Percentiles rank a stretch among this genome's conserved stretches.
phyloP scores from a whole-genome alignment of 176 grass and related monocot genomes.

The Hyparrhenia diplandra region DNA sequence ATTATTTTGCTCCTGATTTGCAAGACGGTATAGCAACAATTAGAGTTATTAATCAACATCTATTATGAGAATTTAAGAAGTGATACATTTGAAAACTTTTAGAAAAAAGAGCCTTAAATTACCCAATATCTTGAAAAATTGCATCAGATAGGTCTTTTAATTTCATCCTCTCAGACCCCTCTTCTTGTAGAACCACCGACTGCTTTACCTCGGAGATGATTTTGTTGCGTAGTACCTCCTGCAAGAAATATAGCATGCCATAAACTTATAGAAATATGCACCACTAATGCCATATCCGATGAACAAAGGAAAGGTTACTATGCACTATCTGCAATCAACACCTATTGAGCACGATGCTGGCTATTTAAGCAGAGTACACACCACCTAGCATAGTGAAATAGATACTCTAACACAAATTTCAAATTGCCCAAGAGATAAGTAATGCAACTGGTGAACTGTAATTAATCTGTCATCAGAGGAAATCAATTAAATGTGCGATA shows the following conservation, averaged over 20 bases:
- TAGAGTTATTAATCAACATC: background rate
- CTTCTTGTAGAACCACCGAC: conserved; percentile 79
- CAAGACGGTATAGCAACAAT: background rate
- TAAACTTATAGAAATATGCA: conserved; percentile 1
- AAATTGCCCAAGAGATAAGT: background rate
- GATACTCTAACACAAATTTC: background rate
- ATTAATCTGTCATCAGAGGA: background rate
- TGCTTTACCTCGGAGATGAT: conserved; percentile 75
- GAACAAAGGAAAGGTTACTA: background rate
- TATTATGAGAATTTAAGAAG: background rate
- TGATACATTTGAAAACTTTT: background rate
- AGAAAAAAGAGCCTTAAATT: conserved; percentile 14
- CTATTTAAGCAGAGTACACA: background rate
- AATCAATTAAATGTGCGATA: background rate
- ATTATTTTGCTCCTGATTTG: conserved; percentile 64
- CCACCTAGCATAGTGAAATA: background rate
- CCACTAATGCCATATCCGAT: background rate
- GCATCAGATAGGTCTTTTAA: conserved; percentile 90
- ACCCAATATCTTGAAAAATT: conserved; percentile 86
- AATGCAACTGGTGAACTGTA: background rate
- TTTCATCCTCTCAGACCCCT: conserved; percentile 71
- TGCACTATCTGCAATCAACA: background rate
- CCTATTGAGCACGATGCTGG: background rate
- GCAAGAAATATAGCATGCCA: conserved; percentile 27
- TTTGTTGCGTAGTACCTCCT: conserved; percentile 63